These are phyloP conservation scores for Pseudoturritis turrita DNA, from an alignment of 345 rosid species.

Conservation along the genomic window DNA sequence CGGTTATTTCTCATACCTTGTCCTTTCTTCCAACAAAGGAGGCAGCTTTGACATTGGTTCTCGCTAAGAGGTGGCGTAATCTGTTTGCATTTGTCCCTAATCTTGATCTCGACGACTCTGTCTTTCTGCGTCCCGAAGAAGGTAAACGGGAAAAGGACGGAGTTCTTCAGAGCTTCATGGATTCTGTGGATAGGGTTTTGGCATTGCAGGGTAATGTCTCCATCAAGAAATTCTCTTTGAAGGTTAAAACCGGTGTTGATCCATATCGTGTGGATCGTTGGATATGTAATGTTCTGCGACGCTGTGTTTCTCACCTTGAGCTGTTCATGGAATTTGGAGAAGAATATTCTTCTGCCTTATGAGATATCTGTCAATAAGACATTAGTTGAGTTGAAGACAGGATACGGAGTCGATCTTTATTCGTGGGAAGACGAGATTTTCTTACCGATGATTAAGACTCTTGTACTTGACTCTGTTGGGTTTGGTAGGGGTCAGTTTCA, in stretches of 20 bases:
- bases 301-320: constrained; percentile 20
- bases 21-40: constrained; percentile 17
- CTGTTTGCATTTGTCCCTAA: constrained; percentile 18
- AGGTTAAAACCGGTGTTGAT: constrained; percentile 9
- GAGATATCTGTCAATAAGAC: constrained; percentile 12
- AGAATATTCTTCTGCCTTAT: constrained; percentile 2
- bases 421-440: constrained; percentile 11
- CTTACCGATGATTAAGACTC: constrained; percentile 14
- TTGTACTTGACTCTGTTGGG: constrained; percentile 1
- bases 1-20: constrained; percentile 14
- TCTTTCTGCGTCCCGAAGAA: not conserved
- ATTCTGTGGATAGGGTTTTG: constrained; percentile 16
- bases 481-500: constrained; percentile 24
- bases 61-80: constrained; percentile 15
- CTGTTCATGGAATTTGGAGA: not conserved
- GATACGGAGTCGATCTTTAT: constrained; percentile 7
- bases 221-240: not conserved
- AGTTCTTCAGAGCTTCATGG: not conserved
- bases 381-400: constrained; percentile 1
- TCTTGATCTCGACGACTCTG: constrained; percentile 15
- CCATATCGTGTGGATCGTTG: constrained; percentile 7
- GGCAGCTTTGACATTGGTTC: constrained; percentile 20
- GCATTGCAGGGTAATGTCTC: constrained; percentile 1
- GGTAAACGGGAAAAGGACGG: not conserved
- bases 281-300: constrained; percentile 14